Evolutionary conservation across 2,329 filamentous ascomycete genomes (phyloP).

Genomic region (Phialophora tarda): DNA sequence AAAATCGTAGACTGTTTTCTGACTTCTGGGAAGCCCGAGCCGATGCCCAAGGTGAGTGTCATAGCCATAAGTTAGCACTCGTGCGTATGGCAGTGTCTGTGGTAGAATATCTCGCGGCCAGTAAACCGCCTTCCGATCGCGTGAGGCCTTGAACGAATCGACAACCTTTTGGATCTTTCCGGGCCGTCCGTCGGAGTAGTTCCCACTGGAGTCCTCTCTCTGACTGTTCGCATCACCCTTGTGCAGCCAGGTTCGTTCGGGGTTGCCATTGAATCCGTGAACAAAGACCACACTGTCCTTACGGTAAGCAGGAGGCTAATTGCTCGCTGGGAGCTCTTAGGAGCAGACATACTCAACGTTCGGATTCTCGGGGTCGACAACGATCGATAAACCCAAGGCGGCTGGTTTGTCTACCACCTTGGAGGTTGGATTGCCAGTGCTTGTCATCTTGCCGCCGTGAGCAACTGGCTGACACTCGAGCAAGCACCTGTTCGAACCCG

Average conservation of each 20-base stretch:
- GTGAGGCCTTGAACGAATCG: slow-evolving; percentile 15
- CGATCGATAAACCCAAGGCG: slow-evolving; percentile 4
- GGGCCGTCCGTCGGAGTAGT: slow-evolving; percentile 3
- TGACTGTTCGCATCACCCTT: slow-evolving; percentile 15
- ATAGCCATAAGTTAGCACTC: slow-evolving; percentile 38
- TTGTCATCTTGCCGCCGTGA: neutral
- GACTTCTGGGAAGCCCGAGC: slow-evolving; percentile 38
- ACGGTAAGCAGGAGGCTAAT: neutral
- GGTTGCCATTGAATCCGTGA: slow-evolving; percentile 46
- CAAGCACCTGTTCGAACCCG: neutral
- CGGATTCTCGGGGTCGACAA: slow-evolving; percentile 5
- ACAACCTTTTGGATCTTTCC: slow-evolving; percentile 18
- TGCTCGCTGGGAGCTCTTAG: neutral
- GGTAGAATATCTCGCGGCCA: slow-evolving; percentile 33
- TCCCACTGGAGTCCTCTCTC: neutral
- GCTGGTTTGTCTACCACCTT: slow-evolving; percentile 2
- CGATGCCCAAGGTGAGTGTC: slow-evolving; percentile 41
- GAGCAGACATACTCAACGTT: slow-evolving; percentile 8
- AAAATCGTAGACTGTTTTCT: slow-evolving; percentile 44
- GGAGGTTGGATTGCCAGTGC: neutral
- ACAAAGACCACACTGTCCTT: slow-evolving; percentile 46
- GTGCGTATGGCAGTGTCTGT: slow-evolving; percentile 24
- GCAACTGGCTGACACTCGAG: neutral
- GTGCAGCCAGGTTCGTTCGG: slow-evolving; percentile 46
- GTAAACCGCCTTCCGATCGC: slow-evolving; percentile 7